These are phyloP conservation scores for Silene coronaria DNA, from an alignment of 179 eudicot genomes.

Conservation along the genomic window DNA sequence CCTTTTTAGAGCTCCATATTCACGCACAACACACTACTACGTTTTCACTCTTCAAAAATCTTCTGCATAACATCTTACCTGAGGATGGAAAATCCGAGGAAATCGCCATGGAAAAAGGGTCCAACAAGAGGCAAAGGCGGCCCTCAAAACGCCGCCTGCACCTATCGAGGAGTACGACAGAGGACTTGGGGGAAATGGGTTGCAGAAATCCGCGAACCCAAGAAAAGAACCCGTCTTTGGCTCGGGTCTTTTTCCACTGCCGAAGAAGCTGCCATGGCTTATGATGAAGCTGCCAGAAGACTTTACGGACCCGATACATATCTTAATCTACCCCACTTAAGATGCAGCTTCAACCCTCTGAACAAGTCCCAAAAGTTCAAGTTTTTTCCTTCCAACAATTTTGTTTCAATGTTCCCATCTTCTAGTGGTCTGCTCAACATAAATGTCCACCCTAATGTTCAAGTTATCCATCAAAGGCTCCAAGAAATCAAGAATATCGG, in stretches of 20 bases:
- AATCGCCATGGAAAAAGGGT: slow-evolving; percentile 86
- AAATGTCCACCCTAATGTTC: slow-evolving; percentile 75
- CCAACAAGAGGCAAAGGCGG: slow-evolving; percentile 89
- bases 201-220: slow-evolving; percentile 83
- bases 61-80: background rate
- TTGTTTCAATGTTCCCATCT: slow-evolving; percentile 40
- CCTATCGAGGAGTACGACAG: slow-evolving; percentile 77
- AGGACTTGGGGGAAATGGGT: slow-evolving; percentile 97
- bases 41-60: background rate
- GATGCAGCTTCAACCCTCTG: slow-evolving; percentile 49
- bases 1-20: slow-evolving; percentile 14
- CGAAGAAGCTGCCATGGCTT: slow-evolving; percentile 93
- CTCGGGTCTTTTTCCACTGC: slow-evolving; percentile 85
- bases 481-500: slow-evolving; percentile 53
- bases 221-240: slow-evolving; percentile 81
- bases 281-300: slow-evolving; percentile 86
- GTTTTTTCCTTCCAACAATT: slow-evolving; percentile 62
- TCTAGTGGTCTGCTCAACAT: slow-evolving; percentile 58
- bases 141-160: slow-evolving; percentile 64
- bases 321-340: slow-evolving; percentile 64
- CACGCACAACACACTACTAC: slow-evolving; percentile 7
- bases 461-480: slow-evolving; percentile 71
- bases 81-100: slow-evolving; percentile 44
- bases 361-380: slow-evolving; percentile 56
- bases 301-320: slow-evolving; percentile 84